phyloP scores from a whole-genome alignment of 2,329 filamentous ascomycete species.

The Alternaria hordeiaustralica region DNA sequence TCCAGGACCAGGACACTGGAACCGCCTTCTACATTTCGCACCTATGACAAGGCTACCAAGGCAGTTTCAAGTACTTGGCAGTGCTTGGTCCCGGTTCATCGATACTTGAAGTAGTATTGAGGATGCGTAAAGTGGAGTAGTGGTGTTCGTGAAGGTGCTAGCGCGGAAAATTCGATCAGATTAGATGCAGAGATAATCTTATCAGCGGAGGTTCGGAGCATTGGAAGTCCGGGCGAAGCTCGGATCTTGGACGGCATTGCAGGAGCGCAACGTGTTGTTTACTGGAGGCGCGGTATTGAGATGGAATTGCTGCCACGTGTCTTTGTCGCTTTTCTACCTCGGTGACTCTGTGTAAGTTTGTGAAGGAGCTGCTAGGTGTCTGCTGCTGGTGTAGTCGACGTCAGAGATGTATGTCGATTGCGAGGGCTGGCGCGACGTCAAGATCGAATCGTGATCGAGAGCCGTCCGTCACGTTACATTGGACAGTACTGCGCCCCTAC shows the following conservation, averaged over 20 bases:
- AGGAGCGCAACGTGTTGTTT: not conserved
- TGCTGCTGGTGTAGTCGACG: not conserved
- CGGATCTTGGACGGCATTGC: not conserved
- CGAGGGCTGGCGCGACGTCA: not conserved
- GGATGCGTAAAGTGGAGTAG: conserved; percentile 1
- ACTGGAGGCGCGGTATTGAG: too few species aligned
- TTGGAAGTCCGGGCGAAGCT: not conserved
- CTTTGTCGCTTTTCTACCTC: not conserved
- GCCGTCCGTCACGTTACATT: not conserved
- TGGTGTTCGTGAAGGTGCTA: not conserved
- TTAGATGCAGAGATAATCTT: conserved; percentile 14
- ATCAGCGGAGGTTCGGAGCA: not conserved
- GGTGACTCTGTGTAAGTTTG: not conserved
- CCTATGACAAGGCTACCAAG: not conserved
- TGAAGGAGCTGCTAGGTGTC: not conserved
- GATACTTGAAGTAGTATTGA: not conserved
- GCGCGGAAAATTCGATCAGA: conserved; percentile 16
- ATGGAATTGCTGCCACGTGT: not conserved
- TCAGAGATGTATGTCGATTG: not conserved
- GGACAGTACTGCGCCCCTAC: not conserved
- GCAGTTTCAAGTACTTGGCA: not conserved
- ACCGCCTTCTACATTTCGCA: not conserved
- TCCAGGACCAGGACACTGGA: not conserved
- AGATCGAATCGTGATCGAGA: not conserved
- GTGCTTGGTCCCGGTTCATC: not conserved